Evolutionary conservation across 768 basidiomycete species (phyloP), one percentile per base, ranked within the genome.

Genomic region (Solioccasus polychromus): DNA sequence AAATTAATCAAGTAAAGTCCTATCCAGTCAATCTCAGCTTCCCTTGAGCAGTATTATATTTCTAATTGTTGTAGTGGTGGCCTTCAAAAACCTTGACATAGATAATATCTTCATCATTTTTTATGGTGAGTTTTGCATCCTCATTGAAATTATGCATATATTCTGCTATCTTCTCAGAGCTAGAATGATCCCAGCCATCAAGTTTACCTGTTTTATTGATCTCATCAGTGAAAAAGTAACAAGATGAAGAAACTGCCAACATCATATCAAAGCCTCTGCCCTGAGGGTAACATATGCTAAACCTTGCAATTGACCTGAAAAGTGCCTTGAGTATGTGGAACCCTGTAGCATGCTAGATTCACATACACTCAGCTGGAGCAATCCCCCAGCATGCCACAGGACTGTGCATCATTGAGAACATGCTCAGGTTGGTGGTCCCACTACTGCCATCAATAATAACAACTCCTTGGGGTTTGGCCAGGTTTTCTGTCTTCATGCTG

Each of bases 241-340:
- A 38, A 35, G 4, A 5, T 20, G 17, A 7, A 22, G 24, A 26
- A 20, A 5, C 24, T 17, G 31, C 36, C 49, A 47, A 75, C 75
- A 49, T 46, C 63, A 52, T 2, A 78, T 54, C 46, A 67, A 64
- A 10, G 52, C 47, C 1, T 55, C 51, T 2, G 74, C 73, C 29
- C 68, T 64, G 10, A 68, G 64, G 17, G 63, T 75, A 14, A 78
- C 73, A 48, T 72, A 75, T 1, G 73, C 65, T 0, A 76, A 77
- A 17, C 76, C 76, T 35, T 70, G 61, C 38, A 76, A 67, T 23
- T 66, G 65, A 58, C 74, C 75, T 76, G 32, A 15, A 20, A 22
- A 17, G 19, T 28, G 23, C 5, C 25, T 20, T 41, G 18, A 25
- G 8, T 8, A 22, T n/a, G n/a, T 5, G n/a, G 30, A 12, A 24